A percentile compares a stretch with the other conserved stretches of the same genome.
These are phyloP conservation scores for Colletotrichum sp. DNA, from an alignment of 2,329 filamentous ascomycete genomes.

Conservation along the genomic window DNA sequence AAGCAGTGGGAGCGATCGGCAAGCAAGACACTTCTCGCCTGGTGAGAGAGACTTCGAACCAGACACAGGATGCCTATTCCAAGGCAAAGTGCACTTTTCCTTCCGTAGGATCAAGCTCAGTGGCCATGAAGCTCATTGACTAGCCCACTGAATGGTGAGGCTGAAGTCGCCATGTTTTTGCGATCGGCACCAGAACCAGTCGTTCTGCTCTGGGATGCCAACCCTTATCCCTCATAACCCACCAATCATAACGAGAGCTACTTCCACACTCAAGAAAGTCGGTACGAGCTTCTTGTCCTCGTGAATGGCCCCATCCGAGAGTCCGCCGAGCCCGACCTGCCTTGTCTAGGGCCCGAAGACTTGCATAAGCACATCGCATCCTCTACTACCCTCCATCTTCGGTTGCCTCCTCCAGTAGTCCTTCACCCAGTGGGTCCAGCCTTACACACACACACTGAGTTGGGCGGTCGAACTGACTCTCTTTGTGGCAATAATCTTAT, in stretches of 20 bases:
- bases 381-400: neutral
- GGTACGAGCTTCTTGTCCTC: neutral
- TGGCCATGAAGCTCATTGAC: neutral
- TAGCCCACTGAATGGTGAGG: neutral
- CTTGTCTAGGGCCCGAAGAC: neutral
- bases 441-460: neutral
- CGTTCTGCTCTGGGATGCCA: neutral
- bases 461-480: neutral
- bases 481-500: constrained; percentile 8
- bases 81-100: neutral
- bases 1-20: neutral
- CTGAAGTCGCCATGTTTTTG: neutral
- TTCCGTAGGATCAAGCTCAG: neutral
- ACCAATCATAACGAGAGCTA: neutral
- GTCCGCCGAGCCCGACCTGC: neutral
- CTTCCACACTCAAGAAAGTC: neutral
- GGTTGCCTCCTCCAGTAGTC: neutral
- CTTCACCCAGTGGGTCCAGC: neutral
- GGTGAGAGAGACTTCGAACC: neutral
- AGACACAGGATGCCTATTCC: neutral
- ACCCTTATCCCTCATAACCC: neutral
- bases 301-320: neutral
- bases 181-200: neutral
- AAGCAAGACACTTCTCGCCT: neutral
- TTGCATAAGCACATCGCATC: constrained; percentile 6